Evolutionary conservation across 768 basidiomycete species (phyloP), one percentile per base, ranked within the genome.

Genomic region (Termitomyces sp.): DNA sequence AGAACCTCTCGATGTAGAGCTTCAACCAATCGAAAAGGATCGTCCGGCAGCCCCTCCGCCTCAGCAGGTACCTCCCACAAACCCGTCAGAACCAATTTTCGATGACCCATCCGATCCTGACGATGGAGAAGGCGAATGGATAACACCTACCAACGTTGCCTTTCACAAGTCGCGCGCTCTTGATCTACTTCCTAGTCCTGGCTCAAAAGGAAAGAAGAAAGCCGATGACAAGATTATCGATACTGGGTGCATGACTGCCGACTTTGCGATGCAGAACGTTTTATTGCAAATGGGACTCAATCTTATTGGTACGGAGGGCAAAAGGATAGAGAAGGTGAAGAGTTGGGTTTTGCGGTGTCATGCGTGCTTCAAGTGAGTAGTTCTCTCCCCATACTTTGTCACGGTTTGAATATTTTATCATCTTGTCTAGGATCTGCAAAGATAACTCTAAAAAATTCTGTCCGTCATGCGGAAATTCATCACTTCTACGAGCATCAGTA

Each of bases 251-350:
- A 94, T 98, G 90, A 98, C 97, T 9, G 92, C 92, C 22, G 97
- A 99, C 81, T 98, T 94, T 70, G 97, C 97, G 18, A 97, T 99
- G 87, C 97, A 99, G 73, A 99, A 99, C 66, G 92, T 98, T 22
- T 73, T 96, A 61, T 72, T 99, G 52, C 95, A 97, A 70, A 94
- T 98, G 90, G 90, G 90, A 0, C 73, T 99, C 61, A 90, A 87
- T 60, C 78, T 98, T 30, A 86, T 99, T 11, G 87, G 94, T 9
- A 82, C 90, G 7, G 93, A 94, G 61, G 97, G 97, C 5, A 95
- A 88, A 74, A 79, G 84, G 63, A 96, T 99, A 58, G 82, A 89
- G 61, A 90, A 84, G 65, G 87, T 98, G 28, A 94, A 95, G 72
- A 98, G 86, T 58, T 98, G 94, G 92, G 93, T 98, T 1, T 73